Base-by-base conservation (phyloP, 768 basidiomycete genomes). In the Trametes villosa region DNA sequence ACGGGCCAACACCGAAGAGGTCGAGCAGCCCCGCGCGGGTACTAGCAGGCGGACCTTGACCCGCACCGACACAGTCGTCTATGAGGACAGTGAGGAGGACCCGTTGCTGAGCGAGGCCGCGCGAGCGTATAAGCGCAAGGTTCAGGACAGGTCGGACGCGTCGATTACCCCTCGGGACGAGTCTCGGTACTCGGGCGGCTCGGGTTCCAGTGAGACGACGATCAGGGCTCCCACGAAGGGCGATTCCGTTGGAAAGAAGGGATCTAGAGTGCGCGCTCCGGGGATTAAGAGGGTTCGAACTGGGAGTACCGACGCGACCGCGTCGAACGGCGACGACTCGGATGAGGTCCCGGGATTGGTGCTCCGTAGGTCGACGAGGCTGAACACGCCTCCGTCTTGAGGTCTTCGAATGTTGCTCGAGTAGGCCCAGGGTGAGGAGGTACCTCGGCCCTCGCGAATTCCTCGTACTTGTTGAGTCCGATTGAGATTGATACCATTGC, bases 1-100 rank as follows among this genome's bases (percentile, higher is more conserved):
- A 18, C 36, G 36, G 12, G 44, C 44, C 3, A 34, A 26, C 26
- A 33, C 45, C 1, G 34, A 38, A 8, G 63, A 64, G 33, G 71
- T 38, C 15, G 84, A 87, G 65, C 84, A 86, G 82, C 76, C 85
- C 13, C 73, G 73, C 11, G 5, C 12, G 44, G 4, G 24, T 13
- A 45, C 44, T 4, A 6, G n/a, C n/a, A n/a, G n/a, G n/a, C n/a
- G n/a, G n/a, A n/a, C 12, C 24, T 24, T 26, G 24, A 45, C 12
- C 9, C 24, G 29, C 70, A 76, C 44, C 13, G 36, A 11, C 13
- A 38, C 36, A 4, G 77, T 74, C 12, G 34, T 18, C 7, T 26
- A 38, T 9, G 60, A 63, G 29, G 55, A 59, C 27, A 48, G 54
- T 26, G 63, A 57, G n/a, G 68, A 65, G 30, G 38, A 15, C 5